phyloP scores from a whole-genome alignment of 2,329 filamentous ascomycete species.

The Cladophialophora chaetospira region DNA sequence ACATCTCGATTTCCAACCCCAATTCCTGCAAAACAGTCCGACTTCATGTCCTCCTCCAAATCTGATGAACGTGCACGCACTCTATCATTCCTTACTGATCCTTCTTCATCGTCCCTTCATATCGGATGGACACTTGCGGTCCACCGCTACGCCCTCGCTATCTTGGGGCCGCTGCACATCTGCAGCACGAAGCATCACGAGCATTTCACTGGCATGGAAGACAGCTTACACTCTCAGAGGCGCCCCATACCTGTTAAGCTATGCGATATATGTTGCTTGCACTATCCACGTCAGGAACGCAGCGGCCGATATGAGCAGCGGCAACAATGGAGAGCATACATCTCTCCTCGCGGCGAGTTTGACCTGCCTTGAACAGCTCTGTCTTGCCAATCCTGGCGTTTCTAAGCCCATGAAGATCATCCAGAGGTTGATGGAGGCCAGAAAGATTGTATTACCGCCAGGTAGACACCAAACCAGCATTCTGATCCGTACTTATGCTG shows the following conservation, averaged over 20 bases:
- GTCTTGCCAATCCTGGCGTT: too few relatives aligned
- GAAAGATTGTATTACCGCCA: too few relatives aligned
- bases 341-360: too few relatives aligned
- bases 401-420: too few relatives aligned
- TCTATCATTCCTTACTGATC: constrained; percentile 49
- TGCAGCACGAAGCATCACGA: constrained; percentile 42
- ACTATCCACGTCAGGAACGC: constrained; percentile 47
- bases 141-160: constrained; percentile 32
- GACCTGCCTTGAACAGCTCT: too few relatives aligned
- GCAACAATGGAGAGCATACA: too few relatives aligned
- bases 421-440: too few relatives aligned
- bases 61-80: constrained; percentile 38
- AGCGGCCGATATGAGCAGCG: too few relatives aligned
- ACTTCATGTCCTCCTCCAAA: constrained; percentile 33
- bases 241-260: constrained; percentile 47
- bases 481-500: too few relatives aligned
- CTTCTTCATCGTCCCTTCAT: constrained; percentile 51
- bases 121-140: constrained; percentile 37
- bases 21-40: constrained; percentile 5
- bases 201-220: constrained; percentile 41
- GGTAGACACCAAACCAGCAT: too few relatives aligned
- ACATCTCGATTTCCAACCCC: constrained; percentile 33
- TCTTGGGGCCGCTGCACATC: constrained; percentile 40
- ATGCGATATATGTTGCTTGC: constrained; percentile 47
- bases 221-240: constrained; percentile 44